A percentile compares a stretch with the other conserved stretches of the same genome.
phyloP scores from a whole-genome alignment of 371 early-diverging fungal genomes.

The Mucor sp. region DNA sequence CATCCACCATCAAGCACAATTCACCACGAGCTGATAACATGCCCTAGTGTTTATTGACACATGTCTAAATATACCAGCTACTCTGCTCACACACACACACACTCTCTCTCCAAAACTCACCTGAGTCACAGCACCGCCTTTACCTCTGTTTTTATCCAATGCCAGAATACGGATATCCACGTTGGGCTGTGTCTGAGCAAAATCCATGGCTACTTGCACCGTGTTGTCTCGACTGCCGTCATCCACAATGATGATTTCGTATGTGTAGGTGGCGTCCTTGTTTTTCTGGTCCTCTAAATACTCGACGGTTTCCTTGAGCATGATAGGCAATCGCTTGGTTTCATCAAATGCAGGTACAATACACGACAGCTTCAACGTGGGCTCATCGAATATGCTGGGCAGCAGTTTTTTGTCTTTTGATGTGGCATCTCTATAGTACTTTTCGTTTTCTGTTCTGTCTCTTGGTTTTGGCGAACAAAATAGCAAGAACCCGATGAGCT shows the following conservation, averaged over 20 bases:
- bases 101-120: conserved; percentile 34
- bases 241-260: conserved; percentile 90
- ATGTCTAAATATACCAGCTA: not conserved
- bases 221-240: conserved; percentile 89
- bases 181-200: conserved; percentile 58
- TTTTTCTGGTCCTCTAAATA: conserved; percentile 58
- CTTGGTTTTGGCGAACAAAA: conserved; percentile 58
- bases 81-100: no score
- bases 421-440: conserved; percentile 46
- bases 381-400: conserved; percentile 47
- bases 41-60: conserved; percentile 59
- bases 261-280: conserved; percentile 54
- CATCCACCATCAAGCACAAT: conserved; percentile 88
- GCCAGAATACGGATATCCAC: conserved; percentile 74
- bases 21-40: conserved; percentile 82
- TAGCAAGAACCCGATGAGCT: conserved; percentile 46
- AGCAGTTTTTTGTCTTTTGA: conserved; percentile 33
- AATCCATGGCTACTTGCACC: conserved; percentile 62
- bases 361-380: conserved; percentile 70
- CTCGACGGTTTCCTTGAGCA: conserved; percentile 79
- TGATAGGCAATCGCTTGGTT: conserved; percentile 74
- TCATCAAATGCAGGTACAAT: conserved; percentile 96
- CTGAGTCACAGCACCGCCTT: conserved; percentile 95
- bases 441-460: conserved; percentile 53
- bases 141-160: conserved; percentile 86